A percentile compares a stretch with the other conserved stretches of the same genome.
phyloP scores from a whole-genome alignment of 805 yeast species.

The Pichia cephalocereana region DNA sequence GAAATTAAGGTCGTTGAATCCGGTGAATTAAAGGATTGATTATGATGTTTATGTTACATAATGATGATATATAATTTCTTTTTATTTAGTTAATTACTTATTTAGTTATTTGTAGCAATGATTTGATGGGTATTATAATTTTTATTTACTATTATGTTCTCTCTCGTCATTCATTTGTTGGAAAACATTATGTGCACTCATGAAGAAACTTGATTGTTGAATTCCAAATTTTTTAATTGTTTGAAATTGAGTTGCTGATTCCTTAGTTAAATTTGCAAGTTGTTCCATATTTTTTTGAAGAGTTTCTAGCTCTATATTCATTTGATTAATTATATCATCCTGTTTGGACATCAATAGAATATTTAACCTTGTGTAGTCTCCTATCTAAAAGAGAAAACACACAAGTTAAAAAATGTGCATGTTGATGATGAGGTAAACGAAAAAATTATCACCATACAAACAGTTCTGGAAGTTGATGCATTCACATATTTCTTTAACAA shows the following conservation, averaged over 20 bases:
- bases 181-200: conserved; percentile 24
- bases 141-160: conserved; percentile 6
- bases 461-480: no score
- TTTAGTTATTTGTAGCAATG: neutral
- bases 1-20: conserved; percentile 44
- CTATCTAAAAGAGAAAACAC: no score
- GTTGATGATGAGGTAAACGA: no score
- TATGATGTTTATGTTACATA: no score
- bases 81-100: neutral
- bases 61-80: no score
- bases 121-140: no score
- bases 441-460: no score
- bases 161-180: conserved; percentile 21
- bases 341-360: neutral
- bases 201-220: conserved; percentile 22
- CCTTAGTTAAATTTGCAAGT: conserved; percentile 14
- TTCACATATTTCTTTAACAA: neutral
- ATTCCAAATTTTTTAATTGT: conserved; percentile 19
- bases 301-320: conserved; percentile 13
- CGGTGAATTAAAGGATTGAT: conserved; percentile 40
- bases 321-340: conserved; percentile 2
- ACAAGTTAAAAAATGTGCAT: no score
- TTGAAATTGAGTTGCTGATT: conserved; percentile 20
- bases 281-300: conserved; percentile 17
- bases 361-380: no score